Base-by-base conservation (phyloP, 169 alveolate species). In the Besnoitia besnoiti region DNA sequence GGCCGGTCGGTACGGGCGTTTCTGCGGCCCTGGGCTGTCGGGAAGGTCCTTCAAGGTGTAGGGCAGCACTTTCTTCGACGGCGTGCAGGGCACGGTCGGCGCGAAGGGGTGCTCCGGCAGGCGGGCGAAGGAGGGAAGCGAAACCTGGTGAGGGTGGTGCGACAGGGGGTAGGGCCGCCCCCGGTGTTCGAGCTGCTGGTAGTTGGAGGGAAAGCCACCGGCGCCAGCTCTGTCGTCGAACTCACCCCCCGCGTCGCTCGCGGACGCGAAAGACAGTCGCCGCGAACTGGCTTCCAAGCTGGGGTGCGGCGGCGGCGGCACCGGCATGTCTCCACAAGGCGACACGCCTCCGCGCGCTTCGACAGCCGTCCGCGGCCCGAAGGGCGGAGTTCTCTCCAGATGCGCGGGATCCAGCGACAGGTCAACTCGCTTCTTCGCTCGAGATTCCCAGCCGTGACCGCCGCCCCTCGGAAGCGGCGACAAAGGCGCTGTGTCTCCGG, bases 1-100 rank as follows among this genome's bases (percentile, higher is more conserved):
- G 49, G 92, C 92, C 30, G 92, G 92, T 46, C 92, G 27, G 85
- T 89, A 89, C 21, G 87, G 92, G 47, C 85, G 42, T 51, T 55
- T 82, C 76, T 89, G 92, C 37, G 92, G 92, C 39, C 92, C 92
- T 39, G 92, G 92, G 19, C 85, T 62, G 35, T 42, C 75, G 0
- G 85, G 92, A 35, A 89, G 87, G 39, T 73, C 92, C 39, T 73
- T 73, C 82, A 73, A 19, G 24, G 47, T 73, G 46, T 73, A 73
- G 24, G 82, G 82, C 82, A 37, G 46, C 3, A 35, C 46, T 19
- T 73, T 73, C 82, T 73, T 19, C 10, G 82, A 27, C 39, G 82
- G 82, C 16, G 47, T 73, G 21, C 82, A 73, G 10, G 82, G 44
- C 82, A 42, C 14, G 2, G 39, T 27, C 12, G 82, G 46, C 47